Evolutionary conservation across 192 early-diverging fungal species (phyloP).

Genomic region (Entophlyctis luteolus): DNA sequence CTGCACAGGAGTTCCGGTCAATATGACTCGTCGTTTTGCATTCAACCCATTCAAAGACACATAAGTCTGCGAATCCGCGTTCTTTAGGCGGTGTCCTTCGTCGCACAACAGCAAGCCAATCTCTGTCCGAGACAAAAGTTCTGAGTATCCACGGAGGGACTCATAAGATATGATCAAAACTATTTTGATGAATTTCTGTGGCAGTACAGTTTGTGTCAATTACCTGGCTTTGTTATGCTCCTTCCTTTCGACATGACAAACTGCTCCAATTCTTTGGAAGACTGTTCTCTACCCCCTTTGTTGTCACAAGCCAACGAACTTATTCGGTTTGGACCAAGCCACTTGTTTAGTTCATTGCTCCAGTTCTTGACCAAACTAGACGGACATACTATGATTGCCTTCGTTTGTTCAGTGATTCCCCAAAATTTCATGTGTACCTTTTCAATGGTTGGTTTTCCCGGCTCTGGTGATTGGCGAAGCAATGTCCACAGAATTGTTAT

Average conservation of each 20-base stretch:
- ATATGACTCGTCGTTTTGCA: slow-evolving; percentile 85
- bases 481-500: slow-evolving; percentile 97
- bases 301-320: slow-evolving; percentile 84
- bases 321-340: slow-evolving; percentile 82
- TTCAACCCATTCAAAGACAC: slow-evolving; percentile 76
- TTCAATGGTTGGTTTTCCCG: slow-evolving; percentile 88
- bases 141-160: slow-evolving; percentile 78
- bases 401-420: not conserved
- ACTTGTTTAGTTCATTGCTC: slow-evolving; percentile 96
- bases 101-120: slow-evolving; percentile 94
- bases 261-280: slow-evolving; percentile 66
- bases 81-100: slow-evolving; percentile 95
- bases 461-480: slow-evolving; percentile 79
- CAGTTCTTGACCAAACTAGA: slow-evolving; percentile 93
- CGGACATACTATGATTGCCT: slow-evolving; percentile 90
- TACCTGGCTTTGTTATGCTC: slow-evolving; percentile 75
- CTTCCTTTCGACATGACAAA: slow-evolving; percentile 84
- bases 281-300: slow-evolving; percentile 84
- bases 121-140: slow-evolving; percentile 69
- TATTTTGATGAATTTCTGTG: not conserved
- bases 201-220: not conserved
- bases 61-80: slow-evolving; percentile 81
- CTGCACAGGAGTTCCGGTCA: slow-evolving; percentile 95
- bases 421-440: slow-evolving; percentile 61
- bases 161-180: slow-evolving; percentile 99